A percentile compares a stretch with the other conserved stretches of the same genome.
Conservation (phyloP, 108 stramenopile genomes). For the Cafeteria roenbergensis region DNA sequence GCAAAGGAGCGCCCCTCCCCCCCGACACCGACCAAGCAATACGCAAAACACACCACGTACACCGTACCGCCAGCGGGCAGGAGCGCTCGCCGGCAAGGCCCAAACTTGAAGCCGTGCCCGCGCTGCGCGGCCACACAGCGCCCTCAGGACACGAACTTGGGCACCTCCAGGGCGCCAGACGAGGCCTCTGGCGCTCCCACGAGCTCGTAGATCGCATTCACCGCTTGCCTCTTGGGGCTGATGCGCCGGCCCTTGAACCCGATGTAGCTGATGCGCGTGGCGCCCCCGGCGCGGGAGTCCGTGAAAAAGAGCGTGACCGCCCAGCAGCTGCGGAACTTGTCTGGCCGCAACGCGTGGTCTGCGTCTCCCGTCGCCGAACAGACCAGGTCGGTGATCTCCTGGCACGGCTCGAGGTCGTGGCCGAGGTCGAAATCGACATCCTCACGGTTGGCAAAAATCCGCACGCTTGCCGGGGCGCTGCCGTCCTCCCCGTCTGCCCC, state of each 20-base stretch:
- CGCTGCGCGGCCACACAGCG: no score
- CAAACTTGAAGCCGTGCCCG: no score
- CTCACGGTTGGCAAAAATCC: constrained; percentile 15
- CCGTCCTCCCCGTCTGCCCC: constrained; percentile 10
- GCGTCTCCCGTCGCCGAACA: neutral
- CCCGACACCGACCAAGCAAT: no score
- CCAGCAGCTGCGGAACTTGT: constrained; percentile 10
- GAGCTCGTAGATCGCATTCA: neutral
- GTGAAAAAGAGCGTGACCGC: constrained; percentile 16
- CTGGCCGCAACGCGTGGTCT: constrained; percentile 14
- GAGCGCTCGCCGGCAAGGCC: no score
- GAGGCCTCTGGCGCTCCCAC: no score
- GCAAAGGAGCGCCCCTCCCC: no score
- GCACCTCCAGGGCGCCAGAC: no score
- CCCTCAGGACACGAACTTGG: no score
- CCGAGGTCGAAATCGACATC: constrained; percentile 23
- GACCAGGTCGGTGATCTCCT: no score
- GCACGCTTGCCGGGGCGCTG: neutral
- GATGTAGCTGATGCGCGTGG: constrained; percentile 16
- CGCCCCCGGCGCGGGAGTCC: constrained; percentile 14
- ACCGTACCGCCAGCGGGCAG: no score
- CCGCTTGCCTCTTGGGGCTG: neutral
- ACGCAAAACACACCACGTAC: no score
- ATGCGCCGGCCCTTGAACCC: constrained; percentile 20
- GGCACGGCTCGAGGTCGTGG: constrained; percentile 7